These are phyloP conservation scores for Fusarium sublunatum DNA, from an alignment of 2,329 filamentous ascomycete genomes.

Conservation along the genomic window DNA sequence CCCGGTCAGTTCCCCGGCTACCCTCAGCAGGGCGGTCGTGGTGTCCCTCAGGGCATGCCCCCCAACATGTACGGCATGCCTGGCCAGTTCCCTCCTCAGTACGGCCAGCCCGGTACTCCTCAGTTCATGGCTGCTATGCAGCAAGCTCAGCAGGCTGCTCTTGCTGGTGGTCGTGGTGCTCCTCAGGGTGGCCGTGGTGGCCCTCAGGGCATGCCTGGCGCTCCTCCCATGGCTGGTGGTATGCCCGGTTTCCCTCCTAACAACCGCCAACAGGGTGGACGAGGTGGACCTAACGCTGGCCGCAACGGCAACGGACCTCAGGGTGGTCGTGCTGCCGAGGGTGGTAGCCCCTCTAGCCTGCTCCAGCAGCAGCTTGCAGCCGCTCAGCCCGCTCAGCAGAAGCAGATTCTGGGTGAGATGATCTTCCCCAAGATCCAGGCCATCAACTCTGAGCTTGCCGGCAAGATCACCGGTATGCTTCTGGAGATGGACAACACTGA, in stretches of 20 bases:
- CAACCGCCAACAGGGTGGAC: conserved; percentile 64
- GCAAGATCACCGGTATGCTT: conserved; percentile 99
- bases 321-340: conserved; percentile 58
- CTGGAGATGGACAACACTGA: conserved; percentile 98
- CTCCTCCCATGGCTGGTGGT: conserved; percentile 70
- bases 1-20: conserved; percentile 89
- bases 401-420: conserved; percentile 97
- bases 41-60: conserved; percentile 86
- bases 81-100: conserved; percentile 82
- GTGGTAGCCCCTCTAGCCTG: conserved; percentile 50
- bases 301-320: conserved; percentile 61
- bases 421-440: conserved; percentile 98
- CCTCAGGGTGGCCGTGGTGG: conserved; percentile 76
- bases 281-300: conserved; percentile 55
- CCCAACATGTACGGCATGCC: conserved; percentile 87
- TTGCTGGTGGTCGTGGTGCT: conserved; percentile 71
- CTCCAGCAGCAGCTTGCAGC: conserved; percentile 69
- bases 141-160: conserved; percentile 74
- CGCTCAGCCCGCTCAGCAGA: conserved; percentile 81
- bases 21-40: conserved; percentile 88
- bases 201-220: conserved; percentile 70
- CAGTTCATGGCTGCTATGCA: conserved; percentile 86
- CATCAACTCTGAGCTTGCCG: conserved; percentile 93
- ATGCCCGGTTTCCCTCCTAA: conserved; percentile 69
- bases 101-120: conserved; percentile 82